Evolutionary conservation across 2,329 filamentous ascomycete species (phyloP), one percentile per base, ranked within the genome.

Genomic region (Hypoxylon sp.): DNA sequence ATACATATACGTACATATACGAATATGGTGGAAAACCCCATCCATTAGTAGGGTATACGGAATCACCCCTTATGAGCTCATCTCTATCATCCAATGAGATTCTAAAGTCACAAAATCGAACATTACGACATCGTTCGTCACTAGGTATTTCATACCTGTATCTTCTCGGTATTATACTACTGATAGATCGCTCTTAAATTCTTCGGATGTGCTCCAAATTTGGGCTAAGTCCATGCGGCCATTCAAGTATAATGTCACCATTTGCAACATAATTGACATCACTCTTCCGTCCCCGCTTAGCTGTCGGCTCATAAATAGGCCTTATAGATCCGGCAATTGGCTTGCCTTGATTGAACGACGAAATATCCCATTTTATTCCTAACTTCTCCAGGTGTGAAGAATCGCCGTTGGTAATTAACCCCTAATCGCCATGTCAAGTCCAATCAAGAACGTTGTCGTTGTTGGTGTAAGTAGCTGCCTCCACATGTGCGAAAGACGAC

Each of bases 401-500:
- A 58, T 32, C n/a, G 10, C 45, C 11, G 2, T 5, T 1, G 34
- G 10, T 32, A n/a, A 19, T 9, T 7, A 36, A 56, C 21, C 9
- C 9, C 11, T 25, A 1, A 10, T 4, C 21, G 48, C 9, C 1
- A 75, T 75, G 73, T 46, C 65, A 32, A 51, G 46, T 49, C 34
- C 68, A 55, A 74, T 75, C 34, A 74, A 72, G 46, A 73, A 73
- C 36, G 72, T 74, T 3, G 68, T 67, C 11, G 70, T 75, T 2
- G 50, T 73, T 58, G 73, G 73, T 17, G 73, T 75, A 60, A 64
- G 73, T 73, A 17, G 14, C 2, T 11, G 13, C 6, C n/a, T n/a
- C 19, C 32, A 41, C 10, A 14, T 23, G 19, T 3, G 45, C 28
- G 6, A 46, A 25, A 7, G 19, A 34, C 14, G 28, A 25, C 6